These are phyloP conservation scores for Cinnamomum chago DNA, from an alignment of 164 flowering plant genomes.

Conservation along the genomic window DNA sequence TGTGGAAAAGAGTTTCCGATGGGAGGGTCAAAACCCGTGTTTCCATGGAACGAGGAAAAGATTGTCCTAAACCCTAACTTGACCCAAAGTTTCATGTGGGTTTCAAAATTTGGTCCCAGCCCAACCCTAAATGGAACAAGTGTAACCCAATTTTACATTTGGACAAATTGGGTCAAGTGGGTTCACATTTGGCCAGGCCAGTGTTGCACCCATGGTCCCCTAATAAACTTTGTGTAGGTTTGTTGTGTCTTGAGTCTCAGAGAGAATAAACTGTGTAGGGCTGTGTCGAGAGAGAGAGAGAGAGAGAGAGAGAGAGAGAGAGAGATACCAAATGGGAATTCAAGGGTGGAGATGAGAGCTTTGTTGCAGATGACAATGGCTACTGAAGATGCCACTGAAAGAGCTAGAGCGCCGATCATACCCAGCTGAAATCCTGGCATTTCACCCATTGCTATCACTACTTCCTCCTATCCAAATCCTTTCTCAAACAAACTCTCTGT, in stretches of 20 bases:
- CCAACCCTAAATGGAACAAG: too few relatives aligned
- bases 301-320: not conserved
- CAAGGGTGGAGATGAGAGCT: conserved; percentile 82
- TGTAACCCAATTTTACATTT: too few relatives aligned
- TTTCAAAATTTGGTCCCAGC: too few relatives aligned
- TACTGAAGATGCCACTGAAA: conserved; percentile 90
- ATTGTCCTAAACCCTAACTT: too few relatives aligned
- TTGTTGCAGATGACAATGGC: conserved; percentile 92
- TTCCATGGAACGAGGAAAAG: too few relatives aligned
- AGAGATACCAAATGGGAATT: conserved; percentile 73
- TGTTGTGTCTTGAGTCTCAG: not conserved
- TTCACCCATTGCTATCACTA: conserved; percentile 50
- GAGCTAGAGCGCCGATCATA: conserved; percentile 77
- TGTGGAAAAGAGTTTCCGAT: too few relatives aligned
- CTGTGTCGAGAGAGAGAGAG: not conserved
- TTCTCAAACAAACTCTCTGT: not conserved
- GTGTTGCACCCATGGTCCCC: too few relatives aligned
- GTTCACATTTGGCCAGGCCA: too few relatives aligned
- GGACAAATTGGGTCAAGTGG: too few relatives aligned
- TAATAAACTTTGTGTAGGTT: not conserved
- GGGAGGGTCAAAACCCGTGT: too few relatives aligned
- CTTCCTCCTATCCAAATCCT: not conserved
- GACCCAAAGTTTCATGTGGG: too few relatives aligned
- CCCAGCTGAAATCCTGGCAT: conserved; percentile 57
- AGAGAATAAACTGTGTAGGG: not conserved